These are phyloP conservation scores for Arthrobotrys sphaeroides DNA, from an alignment of 2,329 filamentous ascomycete species.

Conservation along the genomic window DNA sequence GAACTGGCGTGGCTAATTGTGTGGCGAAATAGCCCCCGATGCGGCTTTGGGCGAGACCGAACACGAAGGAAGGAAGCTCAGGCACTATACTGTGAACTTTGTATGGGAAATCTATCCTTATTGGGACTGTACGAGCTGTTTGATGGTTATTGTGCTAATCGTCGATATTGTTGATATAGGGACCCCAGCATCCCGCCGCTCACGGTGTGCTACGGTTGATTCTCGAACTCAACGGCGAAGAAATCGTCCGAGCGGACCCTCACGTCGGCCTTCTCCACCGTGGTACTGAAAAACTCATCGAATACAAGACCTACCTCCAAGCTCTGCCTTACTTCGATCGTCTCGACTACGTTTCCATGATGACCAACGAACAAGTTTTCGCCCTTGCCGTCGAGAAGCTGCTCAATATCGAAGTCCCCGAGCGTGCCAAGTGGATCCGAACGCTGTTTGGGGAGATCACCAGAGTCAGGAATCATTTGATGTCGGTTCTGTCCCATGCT, in stretches of 20 bases:
- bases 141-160: too few relatives aligned
- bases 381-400: conserved; percentile 96
- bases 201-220: conserved; percentile 98
- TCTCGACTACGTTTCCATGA: conserved; percentile 99
- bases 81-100: conserved; percentile 99
- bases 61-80: conserved; percentile 79
- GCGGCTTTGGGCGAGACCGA: conserved; percentile 60
- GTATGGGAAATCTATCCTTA: conserved; percentile 47
- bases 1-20: conserved; percentile 60
- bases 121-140: too few relatives aligned
- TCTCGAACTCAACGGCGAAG: conserved; percentile 95
- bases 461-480: conserved; percentile 92
- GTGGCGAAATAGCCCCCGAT: conserved; percentile 60
- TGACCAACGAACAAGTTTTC: conserved; percentile 99
- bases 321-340: conserved; percentile 98
- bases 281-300: conserved; percentile 98
- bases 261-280: conserved; percentile 96
- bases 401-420: conserved; percentile 93
- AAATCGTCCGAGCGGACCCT: conserved; percentile 94
- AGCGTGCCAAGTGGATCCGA: conserved; percentile 94
- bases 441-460: conserved; percentile 97
- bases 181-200: conserved; percentile 96
- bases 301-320: conserved; percentile 99
- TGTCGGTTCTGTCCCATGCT: conserved; percentile 82
- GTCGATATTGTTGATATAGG: conserved; percentile 61